phyloP scores from a whole-genome alignment of 2,329 filamentous ascomycete genomes.

The Cladosporium velox region DNA sequence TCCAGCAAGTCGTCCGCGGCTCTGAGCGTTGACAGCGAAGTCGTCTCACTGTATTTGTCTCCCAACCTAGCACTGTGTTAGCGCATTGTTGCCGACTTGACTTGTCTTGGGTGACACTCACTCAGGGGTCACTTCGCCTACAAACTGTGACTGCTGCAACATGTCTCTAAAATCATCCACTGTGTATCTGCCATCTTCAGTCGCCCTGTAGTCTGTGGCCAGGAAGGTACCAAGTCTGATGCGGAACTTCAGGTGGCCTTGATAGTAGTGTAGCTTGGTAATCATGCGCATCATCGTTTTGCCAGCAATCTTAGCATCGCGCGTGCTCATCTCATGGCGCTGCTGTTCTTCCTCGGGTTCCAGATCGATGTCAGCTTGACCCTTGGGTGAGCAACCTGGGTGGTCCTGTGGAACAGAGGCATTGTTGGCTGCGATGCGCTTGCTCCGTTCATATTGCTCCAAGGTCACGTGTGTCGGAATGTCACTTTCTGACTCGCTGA shows the following conservation, averaged over 20 bases:
- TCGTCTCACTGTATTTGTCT: conserved; percentile 26
- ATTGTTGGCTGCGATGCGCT: not conserved
- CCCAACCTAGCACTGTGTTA: conserved; percentile 33
- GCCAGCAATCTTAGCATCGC: conserved; percentile 12
- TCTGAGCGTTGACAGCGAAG: conserved; percentile 26
- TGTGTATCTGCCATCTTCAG: conserved; percentile 28
- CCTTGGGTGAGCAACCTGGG: not conserved
- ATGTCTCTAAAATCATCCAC: conserved; percentile 38
- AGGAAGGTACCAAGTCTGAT: conserved; percentile 41
- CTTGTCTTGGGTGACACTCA: conserved; percentile 24
- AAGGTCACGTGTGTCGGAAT: not conserved
- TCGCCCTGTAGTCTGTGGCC: conserved; percentile 28
- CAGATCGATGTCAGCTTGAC: not conserved
- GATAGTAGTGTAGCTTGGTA: conserved; percentile 37
- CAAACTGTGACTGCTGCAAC: conserved; percentile 34
- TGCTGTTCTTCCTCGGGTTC: not conserved
- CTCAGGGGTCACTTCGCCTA: conserved; percentile 37
- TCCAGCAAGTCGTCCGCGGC: conserved; percentile 28
- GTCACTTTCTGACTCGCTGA: conserved; percentile 20
- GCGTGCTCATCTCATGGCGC: not conserved
- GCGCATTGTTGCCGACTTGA: not conserved
- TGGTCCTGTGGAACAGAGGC: not conserved
- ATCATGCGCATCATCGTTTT: conserved; percentile 31
- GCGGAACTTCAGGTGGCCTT: conserved; percentile 38
- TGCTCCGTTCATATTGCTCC: not conserved